Conservation (phyloP, 352 stramenopile species). For the Pythium monospermum region DNA sequence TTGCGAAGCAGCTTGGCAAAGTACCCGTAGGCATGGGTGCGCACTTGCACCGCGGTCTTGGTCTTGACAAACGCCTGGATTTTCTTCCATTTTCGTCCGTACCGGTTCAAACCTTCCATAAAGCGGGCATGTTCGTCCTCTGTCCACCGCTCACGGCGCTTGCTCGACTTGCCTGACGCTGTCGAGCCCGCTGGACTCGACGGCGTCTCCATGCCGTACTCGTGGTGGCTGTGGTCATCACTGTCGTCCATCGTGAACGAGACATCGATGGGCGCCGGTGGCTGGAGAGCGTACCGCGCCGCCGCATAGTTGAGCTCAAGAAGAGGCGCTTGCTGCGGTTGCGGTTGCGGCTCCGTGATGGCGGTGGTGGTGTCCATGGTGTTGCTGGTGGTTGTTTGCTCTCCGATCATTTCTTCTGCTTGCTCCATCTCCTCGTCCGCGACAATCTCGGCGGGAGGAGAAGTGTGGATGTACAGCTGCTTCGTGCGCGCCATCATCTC, state of each 20-base stretch:
- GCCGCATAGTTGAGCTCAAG: conserved; percentile 17
- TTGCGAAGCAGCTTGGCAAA: conserved; percentile 84
- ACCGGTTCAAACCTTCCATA: conserved; percentile 83
- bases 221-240: too few relatives aligned
- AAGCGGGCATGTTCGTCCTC: conserved; percentile 79
- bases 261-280: conserved; percentile 12
- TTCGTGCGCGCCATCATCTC: conserved; percentile 64
- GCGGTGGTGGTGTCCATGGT: not conserved
- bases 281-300: conserved; percentile 15
- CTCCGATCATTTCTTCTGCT: conserved; percentile 2
- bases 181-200: conserved; percentile 28
- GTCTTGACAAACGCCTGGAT: conserved; percentile 84
- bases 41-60: conserved; percentile 81
- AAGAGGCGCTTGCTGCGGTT: conserved; percentile 2
- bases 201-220: conserved; percentile 26
- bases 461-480: conserved; percentile 52
- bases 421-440: conserved; percentile 24
- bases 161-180: conserved; percentile 57
- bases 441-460: conserved; percentile 15
- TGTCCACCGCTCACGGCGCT: conserved; percentile 77
- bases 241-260: conserved; percentile 9
- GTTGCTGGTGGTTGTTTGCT: too few relatives aligned
- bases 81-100: conserved; percentile 87
- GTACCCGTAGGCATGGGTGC: conserved; percentile 84
- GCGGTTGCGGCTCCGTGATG: conserved; percentile 1